Base-by-base conservation (phyloP, 2,329 filamentous ascomycete genomes). In the Venturia oleaginea region DNA sequence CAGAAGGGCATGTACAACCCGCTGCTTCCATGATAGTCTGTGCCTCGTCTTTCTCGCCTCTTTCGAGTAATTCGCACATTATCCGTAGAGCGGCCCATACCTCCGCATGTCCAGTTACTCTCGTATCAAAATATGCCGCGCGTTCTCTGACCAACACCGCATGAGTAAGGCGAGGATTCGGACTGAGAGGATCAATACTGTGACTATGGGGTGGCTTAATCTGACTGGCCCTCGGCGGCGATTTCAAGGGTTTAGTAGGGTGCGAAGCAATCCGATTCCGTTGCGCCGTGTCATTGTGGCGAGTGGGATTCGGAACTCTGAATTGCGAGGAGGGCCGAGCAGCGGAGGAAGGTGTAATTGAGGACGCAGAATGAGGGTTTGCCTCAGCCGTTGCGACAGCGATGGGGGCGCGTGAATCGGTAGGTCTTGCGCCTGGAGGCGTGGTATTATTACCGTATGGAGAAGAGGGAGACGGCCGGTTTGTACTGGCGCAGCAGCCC, bases 51-150 rank as follows among this genome's bases (percentile, higher is more conserved):
- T 80, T 68, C 37, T 78, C 72, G 0, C 77, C 80, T 0, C 72
- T 69, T 77, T 88, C 88, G 67, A 96, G 74, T 7, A 90, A 78
- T 66, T 89, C 83, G 22, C 91, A 80, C 0, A 87, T 88, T 0
- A 85, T 79, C 57, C 83, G 82, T 17, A 97, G 75, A 0, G 90
- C 87, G 69, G 85, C 85, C 93, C 93, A 97, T 32, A 94, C 83
- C 74, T 96, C 90, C 4, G 82, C 71, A 4, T 85, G 82, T 2
- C 91, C 91, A 0, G 88, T 89, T 19, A 95, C 90, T 59, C 91
- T 81, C 1, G 92, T 97, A 67, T 97, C 92, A 75, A 96, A 97
- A 80, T 95, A 97, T 67, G 91, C 91, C 60, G 77, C 78, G 60
- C 93, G 84, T 76, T 96, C 90, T 38, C 81, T 81, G 65, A 86